Percentiles rank a stretch among this genome's conserved stretches.
Conservation (phyloP, 441 rosid genomes). For the Bruguiera hainesii region DNA sequence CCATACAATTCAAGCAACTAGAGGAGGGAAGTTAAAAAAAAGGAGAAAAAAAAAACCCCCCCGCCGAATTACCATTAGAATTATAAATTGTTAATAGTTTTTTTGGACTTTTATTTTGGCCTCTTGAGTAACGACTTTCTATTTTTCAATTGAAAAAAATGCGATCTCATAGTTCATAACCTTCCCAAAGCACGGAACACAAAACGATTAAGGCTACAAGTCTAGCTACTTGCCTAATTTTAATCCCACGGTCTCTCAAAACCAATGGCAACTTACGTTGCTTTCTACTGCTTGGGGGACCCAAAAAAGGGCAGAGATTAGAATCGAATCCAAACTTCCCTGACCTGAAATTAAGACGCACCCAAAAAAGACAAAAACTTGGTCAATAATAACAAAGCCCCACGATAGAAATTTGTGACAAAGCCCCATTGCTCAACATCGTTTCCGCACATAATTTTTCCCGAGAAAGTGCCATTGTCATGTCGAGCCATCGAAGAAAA, state of each 20-base stretch:
- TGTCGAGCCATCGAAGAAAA: not conserved
- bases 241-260: not conserved
- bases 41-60: no score
- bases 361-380: not conserved
- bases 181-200: conserved; percentile 1
- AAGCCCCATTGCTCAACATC: not conserved
- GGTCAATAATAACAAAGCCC: conserved; percentile 14
- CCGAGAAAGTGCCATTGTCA: not conserved
- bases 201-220: conserved; percentile 13
- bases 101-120: no score
- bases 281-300: not conserved
- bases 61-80: no score
- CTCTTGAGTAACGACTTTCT: no score
- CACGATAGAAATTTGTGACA: conserved; percentile 8
- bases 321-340: no score
- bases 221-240: not conserved
- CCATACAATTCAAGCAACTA: no score
- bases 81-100: no score
- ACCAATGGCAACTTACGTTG: conserved; percentile 1
- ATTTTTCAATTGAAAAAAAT: no score
- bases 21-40: no score
- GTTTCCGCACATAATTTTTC: conserved; percentile 13
- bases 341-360: no score
- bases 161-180: no score
- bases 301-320: no score